Conservation (phyloP, 1,139 yeast genomes). For the Saccharomyces hybrid region DNA sequence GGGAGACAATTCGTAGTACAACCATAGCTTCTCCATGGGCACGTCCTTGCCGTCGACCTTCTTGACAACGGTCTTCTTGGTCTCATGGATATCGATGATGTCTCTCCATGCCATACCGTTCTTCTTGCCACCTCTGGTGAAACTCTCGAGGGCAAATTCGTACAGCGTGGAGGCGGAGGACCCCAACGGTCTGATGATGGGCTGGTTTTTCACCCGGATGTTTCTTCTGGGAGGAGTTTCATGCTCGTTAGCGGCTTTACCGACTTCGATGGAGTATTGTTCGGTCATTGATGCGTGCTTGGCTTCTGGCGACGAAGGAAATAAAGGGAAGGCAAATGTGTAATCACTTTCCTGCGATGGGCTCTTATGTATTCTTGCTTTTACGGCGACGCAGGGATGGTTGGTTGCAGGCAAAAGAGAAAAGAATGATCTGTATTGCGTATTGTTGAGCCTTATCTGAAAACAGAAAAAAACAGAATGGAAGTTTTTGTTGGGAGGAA, state of each 20-base stretch:
- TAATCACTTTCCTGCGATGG: background rate
- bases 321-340: no score
- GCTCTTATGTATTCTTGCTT: background rate
- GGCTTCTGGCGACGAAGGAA: no score
- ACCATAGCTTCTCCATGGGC: constrained; percentile 79
- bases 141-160: no score
- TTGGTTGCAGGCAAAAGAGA: no score
- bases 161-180: constrained; percentile 52
- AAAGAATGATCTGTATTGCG: background rate
- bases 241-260: constrained; percentile 64
- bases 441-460: background rate
- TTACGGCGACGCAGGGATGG: background rate
- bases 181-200: constrained; percentile 49
- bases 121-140: no score
- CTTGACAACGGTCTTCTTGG: constrained; percentile 68
- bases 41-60: constrained; percentile 66
- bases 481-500: background rate
- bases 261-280: constrained; percentile 51
- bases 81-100: constrained; percentile 62
- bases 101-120: no score
- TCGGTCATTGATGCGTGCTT: constrained; percentile 8
- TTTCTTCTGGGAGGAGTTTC: constrained; percentile 92
- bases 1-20: constrained; percentile 67
- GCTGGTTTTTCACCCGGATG: constrained; percentile 45
- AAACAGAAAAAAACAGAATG: background rate